Conservation (phyloP, 1,284 basidiomycete species). For the Apiotrichum gamsii region DNA sequence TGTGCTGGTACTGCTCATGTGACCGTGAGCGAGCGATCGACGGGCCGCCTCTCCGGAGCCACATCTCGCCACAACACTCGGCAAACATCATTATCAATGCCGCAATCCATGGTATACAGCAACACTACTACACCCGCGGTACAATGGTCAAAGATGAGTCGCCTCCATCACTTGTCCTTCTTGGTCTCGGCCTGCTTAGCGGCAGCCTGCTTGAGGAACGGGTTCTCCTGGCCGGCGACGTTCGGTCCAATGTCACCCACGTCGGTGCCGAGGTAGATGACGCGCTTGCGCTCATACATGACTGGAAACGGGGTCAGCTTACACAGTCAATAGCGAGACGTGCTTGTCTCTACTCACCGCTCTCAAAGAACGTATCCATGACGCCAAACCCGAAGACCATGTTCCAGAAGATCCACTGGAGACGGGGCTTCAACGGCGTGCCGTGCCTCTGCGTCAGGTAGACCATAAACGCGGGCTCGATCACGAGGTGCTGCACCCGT, state of each 20-base stretch:
- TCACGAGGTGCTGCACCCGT: constrained; percentile 12
- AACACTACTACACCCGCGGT: no score
- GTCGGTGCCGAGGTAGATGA: constrained; percentile 31
- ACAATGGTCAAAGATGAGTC: no score
- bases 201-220: neutral
- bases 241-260: constrained; percentile 24
- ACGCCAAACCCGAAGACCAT: constrained; percentile 28
- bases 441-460: constrained; percentile 8
- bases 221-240: neutral
- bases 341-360: no score
- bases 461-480: constrained; percentile 19
- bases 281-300: constrained; percentile 27
- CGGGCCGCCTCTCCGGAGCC: no score
- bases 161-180: no score
- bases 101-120: no score
- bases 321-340: no score
- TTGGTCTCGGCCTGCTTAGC: constrained; percentile 1
- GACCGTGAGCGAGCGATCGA: no score
- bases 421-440: constrained; percentile 5
- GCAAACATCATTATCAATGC: no score
- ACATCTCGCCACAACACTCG: no score
- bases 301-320: no score
- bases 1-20: no score
- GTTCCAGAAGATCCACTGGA: constrained; percentile 32
- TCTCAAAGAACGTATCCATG: constrained; percentile 33